Base-by-base conservation (phyloP, 352 stramenopile genomes). In the Ochromonadaceae sp. region DNA sequence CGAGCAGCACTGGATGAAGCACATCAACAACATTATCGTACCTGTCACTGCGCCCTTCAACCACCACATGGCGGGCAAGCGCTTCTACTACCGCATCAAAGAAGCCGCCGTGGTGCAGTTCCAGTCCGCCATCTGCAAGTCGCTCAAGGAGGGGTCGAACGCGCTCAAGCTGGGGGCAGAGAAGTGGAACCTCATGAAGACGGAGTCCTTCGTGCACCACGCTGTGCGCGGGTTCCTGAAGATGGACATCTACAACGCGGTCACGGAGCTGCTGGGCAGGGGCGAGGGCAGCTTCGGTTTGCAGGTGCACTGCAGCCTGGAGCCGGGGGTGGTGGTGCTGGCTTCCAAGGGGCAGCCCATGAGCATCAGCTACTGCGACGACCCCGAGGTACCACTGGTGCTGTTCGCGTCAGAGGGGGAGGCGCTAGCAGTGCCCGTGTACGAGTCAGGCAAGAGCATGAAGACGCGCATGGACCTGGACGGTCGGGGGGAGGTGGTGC, bases 311-410 rank as follows among this genome's bases (percentile, higher is more conserved):
- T 58, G 58, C 30, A 72, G 65, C 12, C 28, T 73, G 1, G 69
- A 73, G 52, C 69, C 69, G 4, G 59, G 63, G 14, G 59, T 67
- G n/a, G 67, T 67, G 12, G 67, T 73, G 0, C 25, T 74, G 31
- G 69, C 28, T 3, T 41, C 34, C 32, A 68, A 73, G 41, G 67
- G 67, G 17, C 69, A 74, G 62, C 69, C 69, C 12, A 74, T 74
- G 69, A 49, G 31, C 2, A n/a, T 70, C 4, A 40, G 40, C 26
- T 59, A 66, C 30, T n/a, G n/a, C n/a, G n/a, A n/a, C n/a, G 60
- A 48, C 7, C 60, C 36, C 2, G 26, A 52, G 20, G 31, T 9
- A 25, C 47, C 55, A 14, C 44, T 71, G 20, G 25, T 63, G 26
- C 44, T 63, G 2, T 71, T 63, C 35, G 60, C 15, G 4, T 70